Percentiles rank a stretch among this genome's conserved stretches.
Conservation (phyloP, 129 eudicot genomes). For the Centella asiatica region DNA sequence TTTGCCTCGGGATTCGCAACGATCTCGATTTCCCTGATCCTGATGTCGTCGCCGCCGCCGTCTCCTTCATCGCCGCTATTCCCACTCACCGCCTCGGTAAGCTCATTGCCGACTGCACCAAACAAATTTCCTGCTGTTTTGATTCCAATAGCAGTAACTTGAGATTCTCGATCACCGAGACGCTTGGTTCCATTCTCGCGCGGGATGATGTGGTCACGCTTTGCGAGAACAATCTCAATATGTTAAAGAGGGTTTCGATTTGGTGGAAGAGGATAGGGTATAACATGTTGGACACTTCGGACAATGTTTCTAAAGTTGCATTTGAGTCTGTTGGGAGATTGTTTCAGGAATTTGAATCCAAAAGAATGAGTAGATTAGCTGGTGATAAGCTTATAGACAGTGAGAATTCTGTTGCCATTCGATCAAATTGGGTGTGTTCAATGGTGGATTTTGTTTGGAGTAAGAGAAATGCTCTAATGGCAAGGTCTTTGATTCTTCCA, state of each 20-base stretch:
- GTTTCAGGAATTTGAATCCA: conserved; percentile 85
- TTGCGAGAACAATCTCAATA: conserved; percentile 68
- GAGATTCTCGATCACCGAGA: conserved; percentile 73
- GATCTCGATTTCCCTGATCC: conserved; percentile 90
- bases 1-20: conserved; percentile 55
- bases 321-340: conserved; percentile 87
- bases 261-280: conserved; percentile 88
- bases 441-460: conserved; percentile 87
- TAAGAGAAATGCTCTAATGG: conserved; percentile 67
- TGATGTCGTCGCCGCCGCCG: conserved; percentile 87
- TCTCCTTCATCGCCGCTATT: conserved; percentile 81
- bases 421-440: conserved; percentile 83
- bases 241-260: conserved; percentile 65
- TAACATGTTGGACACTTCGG: conserved; percentile 80
- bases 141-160: conserved; percentile 68
- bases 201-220: conserved; percentile 83
- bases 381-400: conserved; percentile 93
- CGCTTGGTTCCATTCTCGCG: conserved; percentile 77
- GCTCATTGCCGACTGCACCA: conserved; percentile 53
- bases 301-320: conserved; percentile 68
- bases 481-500: conserved; percentile 66
- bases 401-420: conserved; percentile 84
- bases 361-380: conserved; percentile 85
- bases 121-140: conserved; percentile 57
- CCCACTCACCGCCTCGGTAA: conserved; percentile 65